Evolutionary conservation across 345 rosid species (phyloP).

Genomic region (Citrus unshiu): DNA sequence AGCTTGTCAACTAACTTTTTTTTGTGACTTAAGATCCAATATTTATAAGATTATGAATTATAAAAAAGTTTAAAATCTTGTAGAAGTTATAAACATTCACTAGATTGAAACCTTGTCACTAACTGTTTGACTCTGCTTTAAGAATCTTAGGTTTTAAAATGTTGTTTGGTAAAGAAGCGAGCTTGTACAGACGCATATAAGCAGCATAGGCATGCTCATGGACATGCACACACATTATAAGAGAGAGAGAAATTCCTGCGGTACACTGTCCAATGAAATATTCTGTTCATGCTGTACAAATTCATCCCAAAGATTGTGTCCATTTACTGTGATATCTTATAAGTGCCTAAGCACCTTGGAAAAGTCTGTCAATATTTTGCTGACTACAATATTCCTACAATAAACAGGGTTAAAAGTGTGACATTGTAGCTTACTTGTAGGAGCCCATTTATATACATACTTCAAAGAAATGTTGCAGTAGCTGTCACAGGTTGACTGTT

Average conservation of each 20-base stretch:
- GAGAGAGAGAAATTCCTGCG: not conserved
- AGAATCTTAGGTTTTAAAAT: not conserved
- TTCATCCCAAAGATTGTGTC: not conserved
- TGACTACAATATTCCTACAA: not conserved
- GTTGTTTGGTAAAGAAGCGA: not conserved
- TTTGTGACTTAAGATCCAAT: not conserved
- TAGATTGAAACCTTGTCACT: not conserved
- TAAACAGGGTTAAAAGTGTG: not conserved
- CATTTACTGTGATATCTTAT: not conserved
- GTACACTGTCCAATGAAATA: not conserved
- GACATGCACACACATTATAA: not conserved
- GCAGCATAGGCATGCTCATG: not conserved
- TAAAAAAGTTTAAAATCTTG: not conserved
- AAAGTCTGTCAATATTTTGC: constrained; percentile 3
- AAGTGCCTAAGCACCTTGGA: not conserved
- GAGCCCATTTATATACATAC: constrained; percentile 1
- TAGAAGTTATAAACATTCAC: not conserved
- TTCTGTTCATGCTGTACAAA: not conserved
- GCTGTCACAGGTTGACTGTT: not conserved
- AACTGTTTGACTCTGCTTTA: not conserved
- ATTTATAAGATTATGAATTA: not conserved
- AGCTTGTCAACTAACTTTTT: not conserved
- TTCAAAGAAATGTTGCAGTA: not conserved
- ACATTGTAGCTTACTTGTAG: not conserved
- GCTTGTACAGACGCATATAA: not conserved